Evolutionary conservation across 441 rosid species (phyloP), one percentile per base, ranked within the genome.

Genomic region (Adansonia gregorii): DNA sequence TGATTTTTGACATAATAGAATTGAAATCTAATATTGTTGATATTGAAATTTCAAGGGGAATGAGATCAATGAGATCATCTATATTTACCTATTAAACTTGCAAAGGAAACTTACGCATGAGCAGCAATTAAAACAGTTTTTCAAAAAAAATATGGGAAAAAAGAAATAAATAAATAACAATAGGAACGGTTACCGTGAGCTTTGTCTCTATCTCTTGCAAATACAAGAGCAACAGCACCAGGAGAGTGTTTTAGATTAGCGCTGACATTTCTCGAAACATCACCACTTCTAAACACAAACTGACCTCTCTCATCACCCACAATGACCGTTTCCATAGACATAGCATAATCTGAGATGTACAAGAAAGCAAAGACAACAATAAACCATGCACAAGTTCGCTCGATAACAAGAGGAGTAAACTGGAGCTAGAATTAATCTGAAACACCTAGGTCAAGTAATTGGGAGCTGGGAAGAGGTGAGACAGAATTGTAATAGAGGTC

Each of bases 261-360:
- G 52, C 72, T 55, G 63, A 75, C 15, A 81, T 78, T 81, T 79
- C 78, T 81, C 43, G 76, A 46, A 35, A 80, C 84, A 73, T 70
- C 70, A 17, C 78, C 81, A 76, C 85, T 79, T 85, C 83, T 85
- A 77, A 85, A 89, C 74, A 79, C 72, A 78, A 86, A 86, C 49
- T 45, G 63, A 27, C 93, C 78, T 67, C 79, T 87, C 83, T 84
- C 90, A 75, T 90, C 90, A 71, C 99, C 98, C 78, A 84, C 89
- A 75, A 93, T 83, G 79, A 89, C 75, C 8, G 98, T 95, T 77
- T 91, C 91, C 81, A 48, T 80, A n/a, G 92, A 82, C 92, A 91
- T 79, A 51, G 90, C 94, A 85, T 82, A 85, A 83, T 88, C 98
- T 93, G 90, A 56, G 67, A 70, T 17, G 49, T 31, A 56, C 35